Conservation (phyloP, 768 basidiomycete genomes). For the Boletus eberwhitei region DNA sequence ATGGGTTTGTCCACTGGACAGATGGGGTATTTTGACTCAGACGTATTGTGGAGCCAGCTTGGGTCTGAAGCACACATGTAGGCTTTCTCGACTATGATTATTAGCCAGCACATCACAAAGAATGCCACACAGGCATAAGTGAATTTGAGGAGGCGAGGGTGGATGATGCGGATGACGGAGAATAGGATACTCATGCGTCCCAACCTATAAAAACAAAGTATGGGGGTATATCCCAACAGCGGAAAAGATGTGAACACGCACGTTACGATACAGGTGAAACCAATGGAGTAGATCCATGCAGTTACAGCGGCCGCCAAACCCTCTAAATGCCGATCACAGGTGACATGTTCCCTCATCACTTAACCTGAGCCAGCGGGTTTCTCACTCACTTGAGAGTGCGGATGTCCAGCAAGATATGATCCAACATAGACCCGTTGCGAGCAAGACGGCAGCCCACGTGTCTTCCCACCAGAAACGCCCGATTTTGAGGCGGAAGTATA, state of each 20-base stretch:
- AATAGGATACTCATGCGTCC: constrained; percentile 10
- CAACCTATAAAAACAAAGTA: background rate
- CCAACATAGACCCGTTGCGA: background rate
- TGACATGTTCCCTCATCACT: background rate
- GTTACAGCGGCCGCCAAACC: background rate
- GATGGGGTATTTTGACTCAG: background rate
- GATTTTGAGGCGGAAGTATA: constrained; percentile 6
- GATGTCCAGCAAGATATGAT: constrained; percentile 1
- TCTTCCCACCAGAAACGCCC: constrained; percentile 16
- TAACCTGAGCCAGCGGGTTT: background rate
- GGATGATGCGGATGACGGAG: constrained; percentile 11
- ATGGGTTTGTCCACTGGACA: background rate
- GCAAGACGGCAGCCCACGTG: constrained; percentile 3
- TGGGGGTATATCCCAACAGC: background rate
- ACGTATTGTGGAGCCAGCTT: no score
- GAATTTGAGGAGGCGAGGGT: background rate
- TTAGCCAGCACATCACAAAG: constrained; percentile 1
- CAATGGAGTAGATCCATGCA: background rate
- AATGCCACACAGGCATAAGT: background rate
- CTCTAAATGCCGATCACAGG: background rate
- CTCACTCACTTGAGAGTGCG: background rate
- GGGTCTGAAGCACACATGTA: background rate
- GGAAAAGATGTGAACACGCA: background rate
- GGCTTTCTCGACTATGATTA: background rate
- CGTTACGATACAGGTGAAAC: background rate